Base-by-base conservation (phyloP, 257 asterid species). In the Penstemon newberryi region DNA sequence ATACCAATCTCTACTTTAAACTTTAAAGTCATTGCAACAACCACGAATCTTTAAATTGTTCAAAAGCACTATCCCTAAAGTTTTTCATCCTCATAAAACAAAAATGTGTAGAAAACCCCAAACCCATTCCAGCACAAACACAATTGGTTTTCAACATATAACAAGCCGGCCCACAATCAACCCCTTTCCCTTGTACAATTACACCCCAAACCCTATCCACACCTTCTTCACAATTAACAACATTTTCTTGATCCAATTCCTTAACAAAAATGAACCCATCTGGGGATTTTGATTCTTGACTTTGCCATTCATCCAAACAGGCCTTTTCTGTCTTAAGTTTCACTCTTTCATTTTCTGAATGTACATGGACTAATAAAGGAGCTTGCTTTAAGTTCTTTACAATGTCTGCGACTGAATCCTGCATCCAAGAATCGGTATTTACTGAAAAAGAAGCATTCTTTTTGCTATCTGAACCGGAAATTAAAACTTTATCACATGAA, bases 31-130 rank as follows among this genome's bases (percentile, higher is more conserved):
- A 90, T 7, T 53, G 78, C 64, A 84, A 56, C 79, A 90, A 71
- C 94, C 91, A 88, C 63, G 77, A 88, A 74, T 86, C 73, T 11
- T 70, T 64, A 43, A 90, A 81, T 41, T 88, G 97, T n/a, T 62
- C 54, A 3, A 82, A 70, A 51, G 91, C 94, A 77, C 70, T 74
- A 41, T 83, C 83, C 73, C 81, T 80, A 44, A 88, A 85, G 68
- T 75, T 81, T 4, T 75, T 83, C 6, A 86, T 91, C 80, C 71
- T 88, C 78, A 80, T 73, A 82, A 90, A 74, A 37, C 96, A 88
- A 38, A 86, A 90, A 71, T 88, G 90, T 8, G 91, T 88, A 80
- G 95, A 88, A 66, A 75, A 86, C 5, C 95, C 96, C 82, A 84
- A 77, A 3, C 96, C 97, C 38, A 73, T 42, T n/a, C 95, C 95